These are phyloP conservation scores for Cavenderia fasciculata DNA, from an alignment of 78 protist species.

Conservation along the genomic window DNA sequence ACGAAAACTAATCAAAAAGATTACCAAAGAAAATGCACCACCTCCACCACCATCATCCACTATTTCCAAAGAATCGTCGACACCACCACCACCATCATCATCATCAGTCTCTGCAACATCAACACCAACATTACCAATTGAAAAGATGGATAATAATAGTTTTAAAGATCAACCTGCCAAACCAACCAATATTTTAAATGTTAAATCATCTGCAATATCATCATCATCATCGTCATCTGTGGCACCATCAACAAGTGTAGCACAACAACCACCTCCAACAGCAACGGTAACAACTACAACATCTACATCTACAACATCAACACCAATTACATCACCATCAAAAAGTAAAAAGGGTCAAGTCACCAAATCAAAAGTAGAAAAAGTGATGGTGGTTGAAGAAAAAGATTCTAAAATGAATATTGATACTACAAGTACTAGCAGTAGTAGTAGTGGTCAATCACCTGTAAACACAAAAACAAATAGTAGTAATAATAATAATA, in stretches of 20 bases:
- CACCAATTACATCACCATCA: neutral
- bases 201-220: no score
- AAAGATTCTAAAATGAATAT: no score
- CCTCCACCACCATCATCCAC: neutral
- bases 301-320: neutral
- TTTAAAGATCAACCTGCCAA: no score
- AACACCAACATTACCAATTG: no score
- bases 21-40: neutral
- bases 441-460: no score
- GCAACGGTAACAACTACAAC: neutral
- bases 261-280: neutral
- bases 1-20: neutral
- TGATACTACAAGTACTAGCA: no score
- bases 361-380: no score
- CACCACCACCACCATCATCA: neutral
- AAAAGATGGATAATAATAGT: no score
- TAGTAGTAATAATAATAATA: neutral
- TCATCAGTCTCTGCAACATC: neutral
- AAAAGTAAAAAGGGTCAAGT: no score
- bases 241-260: neutral
- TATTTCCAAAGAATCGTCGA: neutral
- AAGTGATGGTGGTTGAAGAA: no score
- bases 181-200: no score
- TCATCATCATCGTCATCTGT: no score
- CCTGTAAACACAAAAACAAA: neutral